These are phyloP conservation scores for Mucor irregularis DNA, from an alignment of 371 early-diverging fungal species.

Conservation along the genomic window DNA sequence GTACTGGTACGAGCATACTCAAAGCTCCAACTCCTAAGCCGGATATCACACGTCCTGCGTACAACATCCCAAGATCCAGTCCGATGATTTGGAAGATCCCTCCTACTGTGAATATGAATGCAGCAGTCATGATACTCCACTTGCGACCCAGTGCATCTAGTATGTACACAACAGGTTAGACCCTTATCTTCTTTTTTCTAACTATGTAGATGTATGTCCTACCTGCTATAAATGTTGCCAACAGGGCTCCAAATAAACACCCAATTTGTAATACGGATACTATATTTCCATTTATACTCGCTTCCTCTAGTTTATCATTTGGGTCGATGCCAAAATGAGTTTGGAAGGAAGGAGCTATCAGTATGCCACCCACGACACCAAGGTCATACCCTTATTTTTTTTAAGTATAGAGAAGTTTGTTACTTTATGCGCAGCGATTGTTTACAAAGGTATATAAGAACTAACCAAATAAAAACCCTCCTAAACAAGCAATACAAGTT, in stretches of 20 bases:
- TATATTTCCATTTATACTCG: conserved; percentile 35
- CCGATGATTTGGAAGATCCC: conserved; percentile 34
- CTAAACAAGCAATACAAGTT: conserved; percentile 25
- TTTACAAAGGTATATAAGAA: neutral
- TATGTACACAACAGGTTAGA: too few species aligned
- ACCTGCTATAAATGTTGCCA: conserved; percentile 33
- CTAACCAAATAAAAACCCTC: conserved; percentile 34
- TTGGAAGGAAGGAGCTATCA: conserved; percentile 38
- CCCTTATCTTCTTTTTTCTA: neutral
- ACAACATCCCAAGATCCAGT: conserved; percentile 18
- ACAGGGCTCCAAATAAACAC: conserved; percentile 32
- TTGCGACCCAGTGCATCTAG: conserved; percentile 28
- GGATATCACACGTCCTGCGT: conserved; percentile 29
- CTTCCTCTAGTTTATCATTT: conserved; percentile 28
- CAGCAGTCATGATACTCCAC: conserved; percentile 20
- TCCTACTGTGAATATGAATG: conserved; percentile 24
- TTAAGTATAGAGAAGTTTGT: too few species aligned
- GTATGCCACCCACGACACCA: conserved; percentile 32
- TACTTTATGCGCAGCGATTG: too few species aligned
- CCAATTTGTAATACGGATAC: conserved; percentile 37
- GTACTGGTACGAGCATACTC: conserved; percentile 34
- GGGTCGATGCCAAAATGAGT: conserved; percentile 37
- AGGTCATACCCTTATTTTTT: conserved; percentile 25
- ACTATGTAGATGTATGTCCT: neutral
- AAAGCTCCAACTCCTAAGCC: conserved; percentile 36